A percentile compares a stretch with the other conserved stretches of the same genome.
phyloP scores from a whole-genome alignment of 768 basidiomycete species.

The Pleurotus eryngii region DNA sequence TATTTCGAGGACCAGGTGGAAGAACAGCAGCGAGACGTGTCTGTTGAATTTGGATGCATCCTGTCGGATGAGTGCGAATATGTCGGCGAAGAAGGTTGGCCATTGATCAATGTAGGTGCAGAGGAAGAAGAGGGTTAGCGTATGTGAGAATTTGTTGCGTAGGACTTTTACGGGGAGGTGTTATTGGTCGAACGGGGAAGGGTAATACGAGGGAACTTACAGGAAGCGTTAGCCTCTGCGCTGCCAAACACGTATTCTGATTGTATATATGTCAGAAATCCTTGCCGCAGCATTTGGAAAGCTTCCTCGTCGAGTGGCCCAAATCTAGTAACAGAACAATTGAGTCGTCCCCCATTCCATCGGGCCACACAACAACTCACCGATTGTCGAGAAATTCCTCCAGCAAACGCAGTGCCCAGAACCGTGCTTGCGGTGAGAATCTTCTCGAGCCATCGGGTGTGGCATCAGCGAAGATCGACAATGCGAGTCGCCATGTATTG shows the following conservation, averaged over 20 bases:
- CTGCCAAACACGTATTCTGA: constrained; percentile 85
- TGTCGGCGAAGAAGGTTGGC: constrained; percentile 80
- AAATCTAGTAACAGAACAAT: constrained; percentile 40
- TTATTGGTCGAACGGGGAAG: constrained; percentile 9
- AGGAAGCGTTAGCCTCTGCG: constrained; percentile 77
- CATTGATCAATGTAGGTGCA: constrained; percentile 84
- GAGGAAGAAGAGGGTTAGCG: constrained; percentile 84
- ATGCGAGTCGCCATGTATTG: constrained; percentile 78
- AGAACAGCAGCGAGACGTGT: constrained; percentile 84
- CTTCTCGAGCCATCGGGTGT: constrained; percentile 60
- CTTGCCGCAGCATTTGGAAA: constrained; percentile 70
- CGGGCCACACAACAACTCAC: constrained; percentile 48
- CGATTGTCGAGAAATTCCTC: constrained; percentile 82
- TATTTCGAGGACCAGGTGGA: constrained; percentile 91
- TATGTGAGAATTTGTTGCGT: constrained; percentile 94
- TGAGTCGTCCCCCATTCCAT: background rate
- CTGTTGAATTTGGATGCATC: constrained; percentile 65
- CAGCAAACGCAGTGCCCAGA: constrained; percentile 76
- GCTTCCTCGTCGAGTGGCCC: constrained; percentile 67
- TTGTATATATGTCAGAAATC: constrained; percentile 78
- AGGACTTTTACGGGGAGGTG: constrained; percentile 49
- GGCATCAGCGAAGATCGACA: constrained; percentile 67
- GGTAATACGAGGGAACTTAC: constrained; percentile 45
- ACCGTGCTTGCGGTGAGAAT: constrained; percentile 69
- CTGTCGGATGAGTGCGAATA: constrained; percentile 70